Conservation (phyloP, 2,329 filamentous ascomycete genomes). For the Fusarium nematophilum region DNA sequence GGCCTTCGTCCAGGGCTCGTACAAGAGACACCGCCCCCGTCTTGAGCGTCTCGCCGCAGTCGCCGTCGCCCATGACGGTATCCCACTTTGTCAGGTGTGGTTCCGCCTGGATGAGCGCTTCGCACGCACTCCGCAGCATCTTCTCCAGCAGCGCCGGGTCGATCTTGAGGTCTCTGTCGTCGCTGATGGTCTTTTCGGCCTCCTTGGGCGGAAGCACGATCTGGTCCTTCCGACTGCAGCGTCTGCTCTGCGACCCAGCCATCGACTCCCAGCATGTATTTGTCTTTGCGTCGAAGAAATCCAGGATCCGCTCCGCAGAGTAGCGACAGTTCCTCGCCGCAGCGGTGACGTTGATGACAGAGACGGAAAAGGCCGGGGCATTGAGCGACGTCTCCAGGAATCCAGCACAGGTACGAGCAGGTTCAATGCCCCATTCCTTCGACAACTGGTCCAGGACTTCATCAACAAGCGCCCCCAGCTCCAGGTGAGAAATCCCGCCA, state of each 20-base stretch:
- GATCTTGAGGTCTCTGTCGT: slow-evolving; percentile 58
- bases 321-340: slow-evolving; percentile 59
- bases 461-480: slow-evolving; percentile 65
- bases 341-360: slow-evolving; percentile 69
- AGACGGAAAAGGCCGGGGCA: slow-evolving; percentile 76
- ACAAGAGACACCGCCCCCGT: slow-evolving; percentile 61
- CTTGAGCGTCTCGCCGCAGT: slow-evolving; percentile 72
- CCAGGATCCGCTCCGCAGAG: slow-evolving; percentile 65
- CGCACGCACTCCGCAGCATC: slow-evolving; percentile 66
- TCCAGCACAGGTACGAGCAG: slow-evolving; percentile 68
- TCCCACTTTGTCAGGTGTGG: slow-evolving; percentile 73
- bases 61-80: slow-evolving; percentile 72
- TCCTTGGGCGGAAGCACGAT: slow-evolving; percentile 53
- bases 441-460: slow-evolving; percentile 64
- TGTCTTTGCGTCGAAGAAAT: slow-evolving; percentile 72
- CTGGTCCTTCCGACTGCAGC: slow-evolving; percentile 55
- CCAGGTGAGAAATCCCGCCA: slow-evolving; percentile 68
- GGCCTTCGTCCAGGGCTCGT: slow-evolving; percentile 57
- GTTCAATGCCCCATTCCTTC: slow-evolving; percentile 59
- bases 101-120: slow-evolving; percentile 66
- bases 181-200: slow-evolving; percentile 50
- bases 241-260: slow-evolving; percentile 56
- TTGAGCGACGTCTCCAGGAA: slow-evolving; percentile 79
- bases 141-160: slow-evolving; percentile 64
- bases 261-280: slow-evolving; percentile 67